phyloP scores from a whole-genome alignment of 2,329 filamentous ascomycete genomes.

The Neocucurbitaria cava region DNA sequence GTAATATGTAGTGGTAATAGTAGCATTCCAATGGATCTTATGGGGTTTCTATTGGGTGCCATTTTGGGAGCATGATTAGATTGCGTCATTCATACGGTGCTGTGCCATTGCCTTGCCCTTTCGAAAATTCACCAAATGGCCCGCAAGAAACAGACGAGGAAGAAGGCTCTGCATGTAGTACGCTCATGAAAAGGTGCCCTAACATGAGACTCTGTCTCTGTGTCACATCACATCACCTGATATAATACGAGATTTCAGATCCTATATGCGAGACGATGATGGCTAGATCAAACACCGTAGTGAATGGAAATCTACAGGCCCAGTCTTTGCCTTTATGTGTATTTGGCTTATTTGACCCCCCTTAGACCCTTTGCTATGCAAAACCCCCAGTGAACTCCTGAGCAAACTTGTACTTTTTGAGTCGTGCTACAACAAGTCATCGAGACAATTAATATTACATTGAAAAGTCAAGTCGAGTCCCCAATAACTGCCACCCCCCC shows the following conservation, averaged over 20 bases:
- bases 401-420: background rate
- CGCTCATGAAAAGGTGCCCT: too few relatives aligned
- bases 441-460: constrained; percentile 37
- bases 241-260: background rate
- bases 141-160: too few relatives aligned
- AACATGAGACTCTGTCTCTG: too few relatives aligned
- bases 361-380: constrained; percentile 8
- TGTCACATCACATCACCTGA: background rate
- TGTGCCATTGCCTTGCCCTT: too few relatives aligned
- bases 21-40: too few relatives aligned
- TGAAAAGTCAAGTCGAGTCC: constrained; percentile 1
- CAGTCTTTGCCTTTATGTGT: background rate
- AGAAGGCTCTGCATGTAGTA: too few relatives aligned
- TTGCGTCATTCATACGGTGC: too few relatives aligned
- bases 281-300: background rate
- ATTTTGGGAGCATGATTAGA: too few relatives aligned
- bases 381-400: constrained; percentile 6
- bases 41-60: too few relatives aligned
- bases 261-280: background rate
- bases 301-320: background rate
- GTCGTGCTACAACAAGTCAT: background rate
- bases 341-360: too few relatives aligned
- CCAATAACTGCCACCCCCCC: constrained; percentile 7
- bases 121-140: too few relatives aligned
- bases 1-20: too few relatives aligned